A percentile compares a stretch with the other conserved stretches of the same genome.
Conservation (phyloP, 805 yeast genomes). For the Osmozyma mogii region DNA sequence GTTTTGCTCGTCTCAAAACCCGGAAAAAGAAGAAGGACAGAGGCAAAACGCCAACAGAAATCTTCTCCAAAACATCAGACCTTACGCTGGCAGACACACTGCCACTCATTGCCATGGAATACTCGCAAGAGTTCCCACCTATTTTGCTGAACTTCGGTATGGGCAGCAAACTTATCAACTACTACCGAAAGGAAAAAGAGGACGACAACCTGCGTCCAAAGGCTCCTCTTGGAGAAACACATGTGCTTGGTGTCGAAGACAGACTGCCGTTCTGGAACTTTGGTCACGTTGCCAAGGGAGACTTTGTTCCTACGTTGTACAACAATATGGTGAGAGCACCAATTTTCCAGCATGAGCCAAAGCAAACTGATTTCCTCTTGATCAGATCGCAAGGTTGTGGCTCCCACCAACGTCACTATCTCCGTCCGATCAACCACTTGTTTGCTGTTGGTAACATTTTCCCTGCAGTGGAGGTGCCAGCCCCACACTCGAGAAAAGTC, state of each 20-base stretch:
- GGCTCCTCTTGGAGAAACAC: constrained; percentile 85
- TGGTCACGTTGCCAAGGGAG: constrained; percentile 93
- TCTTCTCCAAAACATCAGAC: constrained; percentile 65
- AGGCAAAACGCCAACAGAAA: constrained; percentile 71
- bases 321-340: constrained; percentile 92
- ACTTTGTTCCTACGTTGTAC: constrained; percentile 86
- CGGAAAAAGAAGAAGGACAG: constrained; percentile 87
- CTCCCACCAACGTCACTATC: constrained; percentile 56
- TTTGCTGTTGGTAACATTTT: constrained; percentile 88
- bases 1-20: constrained; percentile 63
- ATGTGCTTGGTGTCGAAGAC: constrained; percentile 92
- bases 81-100: constrained; percentile 81
- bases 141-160: constrained; percentile 86
- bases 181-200: constrained; percentile 75
- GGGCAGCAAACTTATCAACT: constrained; percentile 90
- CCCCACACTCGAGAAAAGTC: constrained; percentile 94
- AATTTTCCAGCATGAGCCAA: constrained; percentile 75
- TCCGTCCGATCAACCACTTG: constrained; percentile 61
- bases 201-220: constrained; percentile 86
- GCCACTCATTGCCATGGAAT: constrained; percentile 71
- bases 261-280: constrained; percentile 97
- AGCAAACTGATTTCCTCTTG: constrained; percentile 72
- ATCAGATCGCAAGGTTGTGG: constrained; percentile 77
- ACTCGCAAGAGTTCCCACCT: constrained; percentile 81
- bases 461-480: constrained; percentile 93